Evolutionary conservation across 495 filamentous ascomycete species (phyloP), one percentile per base, ranked within the genome.

Genomic region (Penicillium coprophilum): DNA sequence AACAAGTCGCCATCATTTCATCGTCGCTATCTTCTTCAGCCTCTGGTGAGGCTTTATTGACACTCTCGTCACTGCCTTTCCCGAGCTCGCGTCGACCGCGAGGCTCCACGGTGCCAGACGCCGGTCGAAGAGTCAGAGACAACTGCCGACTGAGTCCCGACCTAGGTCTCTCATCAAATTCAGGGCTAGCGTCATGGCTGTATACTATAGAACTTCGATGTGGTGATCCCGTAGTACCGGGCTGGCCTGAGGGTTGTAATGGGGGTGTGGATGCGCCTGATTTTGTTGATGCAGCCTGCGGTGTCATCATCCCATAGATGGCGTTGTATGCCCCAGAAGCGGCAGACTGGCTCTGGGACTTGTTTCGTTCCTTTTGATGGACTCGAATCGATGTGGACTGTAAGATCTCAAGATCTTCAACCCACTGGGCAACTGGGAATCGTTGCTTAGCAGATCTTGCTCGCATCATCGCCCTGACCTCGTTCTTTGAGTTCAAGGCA

Each of bases 391-490:
- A 77, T 8, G 80, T 82, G 17, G 77, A 75, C 62, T 87, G 82
- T 12, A 87, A 72, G 28, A 80, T 80, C 38, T 85, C 85, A 34
- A 87, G 59, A 61, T 84, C 80, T 60, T 85, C 80, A 34, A 86
- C 69, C 85, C 85, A 87, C 55, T 87, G 84, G 2, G 81, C 83
- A 21, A 87, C 87, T 8, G 88, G 88, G 71, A 91, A 92, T 8
- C 88, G 81, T 60, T 92, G 88, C 61, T 85, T 85, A 3, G 86
- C 86, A n/a, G 86, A 88, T 27, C 85, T 79, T 40, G 88, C 88
- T 50, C 88, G 78, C 88, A 92, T 90, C 66, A 81, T 80, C 0
- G 83, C 82, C 46, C 88, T 71, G 28, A 76, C 76, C 30, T 82
- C 75, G 7, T 57, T 62, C 52, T 84, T 83, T 1, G 86, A 89